Conservation (phyloP, 2,329 filamentous ascomycete species). For the Escovopsis sp. region DNA sequence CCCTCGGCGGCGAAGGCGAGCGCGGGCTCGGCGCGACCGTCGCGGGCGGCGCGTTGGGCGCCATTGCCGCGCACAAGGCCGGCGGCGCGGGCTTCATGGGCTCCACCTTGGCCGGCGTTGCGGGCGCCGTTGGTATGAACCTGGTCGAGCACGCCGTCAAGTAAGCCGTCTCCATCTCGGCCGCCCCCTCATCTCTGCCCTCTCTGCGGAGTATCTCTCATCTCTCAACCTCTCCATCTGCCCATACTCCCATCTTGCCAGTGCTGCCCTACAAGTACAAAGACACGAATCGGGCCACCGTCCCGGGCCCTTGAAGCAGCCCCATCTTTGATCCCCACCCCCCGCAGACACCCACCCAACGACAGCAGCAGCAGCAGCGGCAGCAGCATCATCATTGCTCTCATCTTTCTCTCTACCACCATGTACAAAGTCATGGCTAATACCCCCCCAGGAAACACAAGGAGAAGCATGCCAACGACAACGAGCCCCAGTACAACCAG, state of each 20-base stretch:
- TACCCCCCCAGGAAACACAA: constrained; percentile 14
- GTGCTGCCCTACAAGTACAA: too few relatives aligned
- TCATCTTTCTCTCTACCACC: too few relatives aligned
- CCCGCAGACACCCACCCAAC: too few relatives aligned
- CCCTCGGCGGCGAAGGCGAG: constrained; percentile 23
- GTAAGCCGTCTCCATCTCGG: constrained; percentile 7
- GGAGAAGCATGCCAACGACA: constrained; percentile 13
- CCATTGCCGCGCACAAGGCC: constrained; percentile 36
- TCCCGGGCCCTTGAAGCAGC: too few relatives aligned
- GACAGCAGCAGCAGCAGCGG: too few relatives aligned
- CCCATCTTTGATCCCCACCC: too few relatives aligned
- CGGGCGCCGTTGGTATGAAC: constrained; percentile 40
- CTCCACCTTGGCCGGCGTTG: constrained; percentile 33
- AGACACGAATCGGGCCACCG: too few relatives aligned
- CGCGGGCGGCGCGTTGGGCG: constrained; percentile 36
- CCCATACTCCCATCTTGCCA: too few relatives aligned
- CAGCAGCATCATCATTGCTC: too few relatives aligned
- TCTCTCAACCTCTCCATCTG: too few relatives aligned
- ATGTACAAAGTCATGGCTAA: background rate
- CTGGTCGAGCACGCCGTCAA: constrained; percentile 29
- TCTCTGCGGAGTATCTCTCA: too few relatives aligned
- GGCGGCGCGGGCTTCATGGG: constrained; percentile 33
- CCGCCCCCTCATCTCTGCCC: background rate
- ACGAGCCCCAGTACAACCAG: too few relatives aligned
- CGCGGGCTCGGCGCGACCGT: constrained; percentile 40